Evolutionary conservation across 176 grass and related monocot species (phyloP), one percentile per base, ranked within the genome.

Genomic region (Phyllostachys edulis): DNA sequence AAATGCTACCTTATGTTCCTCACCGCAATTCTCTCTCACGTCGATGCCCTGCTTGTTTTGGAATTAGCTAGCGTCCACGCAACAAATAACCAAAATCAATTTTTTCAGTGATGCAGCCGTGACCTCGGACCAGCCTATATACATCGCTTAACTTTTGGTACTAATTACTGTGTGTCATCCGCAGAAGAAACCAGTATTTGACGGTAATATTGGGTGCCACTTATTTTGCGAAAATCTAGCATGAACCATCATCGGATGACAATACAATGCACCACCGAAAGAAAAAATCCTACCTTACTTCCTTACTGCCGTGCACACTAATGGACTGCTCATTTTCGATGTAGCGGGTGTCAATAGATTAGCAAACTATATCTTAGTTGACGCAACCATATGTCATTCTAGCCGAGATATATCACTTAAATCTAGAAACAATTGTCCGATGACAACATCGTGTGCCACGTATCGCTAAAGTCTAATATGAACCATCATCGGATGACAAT

Each of bases 311-410:
- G 24, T 60, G n/a, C n/a, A 61, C n/a, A 61, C 57, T 9, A 4
- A 24, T 61, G 4, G 57, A 61, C 9, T 12, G 0, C 4, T 10
- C 4, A 5, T 61, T 26, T 5, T 61, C 1, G 23, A 61, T 26
- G 9, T 26, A 61, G n/a, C 4, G 0, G n/a, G 10, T 0, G 3
- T 26, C n/a, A 61, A 26, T 0, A 1, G 9, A 61, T 61, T 23
- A 61, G n/a, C 0, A 61, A 61, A 61, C n/a, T 12, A 11, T 61
- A 59, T 23, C 55, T 9, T 23, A 59, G 0, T 0, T 17, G 4
- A 1, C 15, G 0, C 4, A 51, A 0, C 49, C 14, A 51, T 51
- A 15, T 51, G 14, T 51, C 15, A 16, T 51, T 51, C 49, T 15
- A 49, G 46, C 20, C 6, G 20, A 56, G 21, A 21, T 3, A 0